Evolutionary conservation across 2,329 filamentous ascomycete genomes (phyloP), one percentile per base, ranked within the genome.

Genomic region (Dothideomycetes sp.): DNA sequence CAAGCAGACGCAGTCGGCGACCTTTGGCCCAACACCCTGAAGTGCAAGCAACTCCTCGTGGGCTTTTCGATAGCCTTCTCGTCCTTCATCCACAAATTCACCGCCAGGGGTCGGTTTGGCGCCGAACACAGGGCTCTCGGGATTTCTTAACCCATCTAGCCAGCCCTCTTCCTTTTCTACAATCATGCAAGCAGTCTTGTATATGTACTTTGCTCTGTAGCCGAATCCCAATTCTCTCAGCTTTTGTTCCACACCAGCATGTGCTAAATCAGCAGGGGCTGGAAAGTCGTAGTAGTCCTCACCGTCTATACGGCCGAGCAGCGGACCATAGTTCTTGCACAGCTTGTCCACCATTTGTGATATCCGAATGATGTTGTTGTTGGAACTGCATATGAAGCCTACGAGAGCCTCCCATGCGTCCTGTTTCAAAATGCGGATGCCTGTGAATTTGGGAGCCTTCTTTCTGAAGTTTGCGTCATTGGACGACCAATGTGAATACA

Each of bases 351-450:
- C 87, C 91, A 98, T 98, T 61, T 93, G 84, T 4, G 84, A 89
- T 57, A 98, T 98, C 30, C 91, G 77, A 2, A 80, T 74, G 45
- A 98, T 98, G 57, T 98, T 95, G 64, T 98, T 98, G 63, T 98
- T 98, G 62, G 87, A 94, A 62, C 88, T 95, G 70, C 91, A 98
- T 47, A 98, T 98, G 61, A 98, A 98, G 41, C 83, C 81, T 17
- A 98, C 69, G 16, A 98, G 69, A 1, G 91, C 79, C 61, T 98
- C 91, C 91, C 93, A 98, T 1, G 89, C 80, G 66, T 95, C 88
- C 64, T 98, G 91, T 52, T 81, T 84, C 33, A 98, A 66, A 48
- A 98, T 95, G 16, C 91, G 79, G 41, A 98, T 83, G 10, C 93
- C 91, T 0, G 81, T 81, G 58, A 98, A 98, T 41, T 81, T 79